phyloP scores from a whole-genome alignment of 2,329 filamentous ascomycete species.

The Exophiala bonariae region DNA sequence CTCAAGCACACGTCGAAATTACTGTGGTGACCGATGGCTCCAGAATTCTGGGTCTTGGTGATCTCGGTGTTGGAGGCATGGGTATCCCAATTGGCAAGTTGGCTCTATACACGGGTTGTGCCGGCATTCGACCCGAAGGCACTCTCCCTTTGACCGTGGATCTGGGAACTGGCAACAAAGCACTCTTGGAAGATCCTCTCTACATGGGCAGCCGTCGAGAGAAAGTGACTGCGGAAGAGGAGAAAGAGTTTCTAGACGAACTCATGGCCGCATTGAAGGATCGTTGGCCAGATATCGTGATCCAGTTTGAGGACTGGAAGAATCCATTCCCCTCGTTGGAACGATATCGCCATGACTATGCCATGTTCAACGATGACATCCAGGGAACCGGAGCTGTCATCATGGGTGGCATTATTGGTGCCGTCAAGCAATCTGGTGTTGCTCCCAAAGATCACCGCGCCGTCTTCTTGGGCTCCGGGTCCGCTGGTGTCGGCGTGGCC shows the following conservation, averaged over 20 bases:
- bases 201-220: constrained; percentile 88
- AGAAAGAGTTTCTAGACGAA: constrained; percentile 93
- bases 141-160: constrained; percentile 65
- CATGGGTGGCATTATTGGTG: constrained; percentile 74
- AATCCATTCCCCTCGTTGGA: constrained; percentile 93
- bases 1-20: constrained; percentile 84
- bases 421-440: constrained; percentile 80
- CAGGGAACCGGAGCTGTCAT: constrained; percentile 97
- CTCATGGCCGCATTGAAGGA: constrained; percentile 91
- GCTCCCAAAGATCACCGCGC: constrained; percentile 87
- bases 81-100: constrained; percentile 98
- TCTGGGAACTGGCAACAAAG: constrained; percentile 64
- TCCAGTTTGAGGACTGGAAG: constrained; percentile 98
- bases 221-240: constrained; percentile 74
- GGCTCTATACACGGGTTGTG: constrained; percentile 90
- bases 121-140: constrained; percentile 80
- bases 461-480: constrained; percentile 94
- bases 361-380: constrained; percentile 98
- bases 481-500: constrained; percentile 92
- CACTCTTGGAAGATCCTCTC: constrained; percentile 72
- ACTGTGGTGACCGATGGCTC: constrained; percentile 96
- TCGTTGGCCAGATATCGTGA: constrained; percentile 69
- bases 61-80: constrained; percentile 95
- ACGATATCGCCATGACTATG: constrained; percentile 83
- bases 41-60: constrained; percentile 84